phyloP scores from a whole-genome alignment of 768 basidiomycete species.

The Lepiota subincarnata region DNA sequence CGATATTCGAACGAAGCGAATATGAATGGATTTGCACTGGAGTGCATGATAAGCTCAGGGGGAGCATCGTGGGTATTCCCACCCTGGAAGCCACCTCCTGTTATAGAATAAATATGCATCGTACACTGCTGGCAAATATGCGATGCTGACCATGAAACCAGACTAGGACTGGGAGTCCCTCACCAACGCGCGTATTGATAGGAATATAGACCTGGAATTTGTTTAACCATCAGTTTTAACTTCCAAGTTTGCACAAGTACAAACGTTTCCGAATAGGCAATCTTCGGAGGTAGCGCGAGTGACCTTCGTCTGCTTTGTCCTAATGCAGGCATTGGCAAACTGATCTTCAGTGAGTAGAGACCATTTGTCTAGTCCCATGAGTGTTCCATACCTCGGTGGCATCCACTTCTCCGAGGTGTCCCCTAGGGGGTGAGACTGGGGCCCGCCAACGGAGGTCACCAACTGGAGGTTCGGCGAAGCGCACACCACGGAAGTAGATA shows the following conservation, averaged over 20 bases:
- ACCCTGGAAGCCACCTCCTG: constrained; percentile 39
- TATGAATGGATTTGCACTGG: constrained; percentile 31
- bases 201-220: constrained; percentile 31
- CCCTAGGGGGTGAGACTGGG: constrained; percentile 34
- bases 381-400: constrained; percentile 27
- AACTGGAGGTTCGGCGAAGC: constrained; percentile 39
- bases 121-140: neutral
- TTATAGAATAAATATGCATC: neutral
- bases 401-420: constrained; percentile 31
- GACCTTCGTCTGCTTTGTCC: constrained; percentile 24
- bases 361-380: neutral
- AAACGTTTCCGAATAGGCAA: constrained; percentile 40
- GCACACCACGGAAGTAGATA: constrained; percentile 36
- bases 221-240: neutral
- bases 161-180: constrained; percentile 34
- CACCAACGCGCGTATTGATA: constrained; percentile 16
- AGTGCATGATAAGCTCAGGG: constrained; percentile 28
- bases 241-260: neutral
- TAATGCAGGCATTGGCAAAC: constrained; percentile 33
- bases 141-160: constrained; percentile 35
- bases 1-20: constrained; percentile 41
- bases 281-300: constrained; percentile 33
- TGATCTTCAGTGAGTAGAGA: constrained; percentile 11
- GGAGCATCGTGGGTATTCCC: constrained; percentile 30
- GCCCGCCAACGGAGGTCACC: constrained; percentile 38